phyloP scores from a whole-genome alignment of 2,329 filamentous ascomycete genomes.

The Colletotrichum sansevieriae region DNA sequence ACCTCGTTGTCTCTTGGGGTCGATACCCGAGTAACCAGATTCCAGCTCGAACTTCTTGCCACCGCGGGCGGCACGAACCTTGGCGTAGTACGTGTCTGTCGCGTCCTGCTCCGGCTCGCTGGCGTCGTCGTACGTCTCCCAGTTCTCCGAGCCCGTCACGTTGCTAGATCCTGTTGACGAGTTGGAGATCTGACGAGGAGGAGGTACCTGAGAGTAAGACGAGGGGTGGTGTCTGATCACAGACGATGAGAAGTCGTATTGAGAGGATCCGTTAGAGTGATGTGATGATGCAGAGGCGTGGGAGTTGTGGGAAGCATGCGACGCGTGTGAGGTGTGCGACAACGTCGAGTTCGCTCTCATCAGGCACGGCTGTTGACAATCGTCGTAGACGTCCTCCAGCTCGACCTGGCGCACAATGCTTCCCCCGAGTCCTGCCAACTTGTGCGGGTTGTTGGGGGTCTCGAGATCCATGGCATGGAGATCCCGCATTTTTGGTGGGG shows the following conservation, averaged over 20 bases:
- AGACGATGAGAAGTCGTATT: constrained; percentile 55
- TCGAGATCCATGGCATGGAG: constrained; percentile 68
- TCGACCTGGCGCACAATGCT: constrained; percentile 72
- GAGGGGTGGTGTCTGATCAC: constrained; percentile 57
- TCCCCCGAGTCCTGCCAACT: constrained; percentile 60
- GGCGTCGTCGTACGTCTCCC: constrained; percentile 94
- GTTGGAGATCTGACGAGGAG: constrained; percentile 77
- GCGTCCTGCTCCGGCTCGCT: constrained; percentile 82
- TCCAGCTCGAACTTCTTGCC: constrained; percentile 74
- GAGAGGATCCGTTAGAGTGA: constrained; percentile 47
- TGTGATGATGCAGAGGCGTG: constrained; percentile 49
- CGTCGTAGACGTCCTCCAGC: constrained; percentile 90
- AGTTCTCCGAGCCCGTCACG: constrained; percentile 91
- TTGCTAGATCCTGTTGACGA: constrained; percentile 82
- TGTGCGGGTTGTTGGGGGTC: constrained; percentile 63
- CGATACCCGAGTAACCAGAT: constrained; percentile 57
- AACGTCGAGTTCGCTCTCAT: constrained; percentile 57
- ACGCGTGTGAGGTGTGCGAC: constrained; percentile 51
- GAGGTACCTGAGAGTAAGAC: constrained; percentile 57
- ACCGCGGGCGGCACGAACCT: constrained; percentile 73
- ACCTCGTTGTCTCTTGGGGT: constrained; percentile 67
- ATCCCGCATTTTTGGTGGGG: constrained; percentile 94
- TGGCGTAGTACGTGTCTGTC: constrained; percentile 84
- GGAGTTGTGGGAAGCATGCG: constrained; percentile 48
- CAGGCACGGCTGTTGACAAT: constrained; percentile 50